Evolutionary conservation across 1,139 yeast species (phyloP), one percentile per base, ranked within the genome.

Genomic region (Kodamaea sp.): DNA sequence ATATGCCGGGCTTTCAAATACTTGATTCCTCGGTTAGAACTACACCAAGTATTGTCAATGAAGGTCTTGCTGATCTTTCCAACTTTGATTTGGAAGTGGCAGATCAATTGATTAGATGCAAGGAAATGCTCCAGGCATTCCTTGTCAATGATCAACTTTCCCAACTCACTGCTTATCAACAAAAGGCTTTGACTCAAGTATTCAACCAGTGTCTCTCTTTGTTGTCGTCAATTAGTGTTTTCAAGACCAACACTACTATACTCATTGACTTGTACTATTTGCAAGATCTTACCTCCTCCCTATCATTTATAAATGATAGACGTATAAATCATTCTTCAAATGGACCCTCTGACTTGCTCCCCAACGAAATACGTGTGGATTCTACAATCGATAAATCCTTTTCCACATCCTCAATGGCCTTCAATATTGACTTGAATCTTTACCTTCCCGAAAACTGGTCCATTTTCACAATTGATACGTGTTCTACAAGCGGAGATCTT

Each of bases 381-480:
- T 11, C 22, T 4, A n/a, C 7, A 12, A 18, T 5, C 7, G 9
- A 22, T 2, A 22, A 6, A 11, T 10, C 7, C 10, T 23, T 36
- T 22, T 26, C 35, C 3, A 36, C 30, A 10, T 35, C 35, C 11
- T 39, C 51, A 3, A 24, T 39, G 15, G 26, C 33, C 10, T 47
- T 48, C 35, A 41, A 36, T 24, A 32, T 40, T 5, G 58, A 57
- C 16, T 32, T 61, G 30, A 46, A 47, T 24, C 22, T 38, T 15
- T 24, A 40, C 24, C 26, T 66, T 14, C 87, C 89, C 0, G 46
- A 55, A 0, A 54, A 60, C 20, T 86, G 92, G 86, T 57, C 72
- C 10, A 73, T 81, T 0, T 61, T 87, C 1, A 69, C 84, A 0
- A 56, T 89, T 16, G 90, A 83, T 48, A 55, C 79, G n/a, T 79